These are phyloP conservation scores for Aurifilum marmelostoma DNA, from an alignment of 2,329 filamentous ascomycete species.

Conservation along the genomic window DNA sequence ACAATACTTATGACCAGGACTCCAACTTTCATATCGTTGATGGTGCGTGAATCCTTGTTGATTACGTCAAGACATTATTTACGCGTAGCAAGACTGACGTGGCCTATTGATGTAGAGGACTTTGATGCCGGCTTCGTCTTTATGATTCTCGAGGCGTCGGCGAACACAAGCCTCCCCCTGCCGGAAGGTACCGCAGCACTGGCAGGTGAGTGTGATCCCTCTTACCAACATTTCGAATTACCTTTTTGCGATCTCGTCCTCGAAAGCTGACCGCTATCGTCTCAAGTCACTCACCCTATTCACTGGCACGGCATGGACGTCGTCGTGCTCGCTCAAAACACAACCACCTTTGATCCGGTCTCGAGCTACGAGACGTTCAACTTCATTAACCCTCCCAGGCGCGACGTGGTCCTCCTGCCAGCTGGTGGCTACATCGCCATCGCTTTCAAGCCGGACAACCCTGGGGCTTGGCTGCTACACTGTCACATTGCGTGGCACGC, in stretches of 20 bases:
- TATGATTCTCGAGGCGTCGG: conserved; percentile 26
- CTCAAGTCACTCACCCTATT: conserved; percentile 25
- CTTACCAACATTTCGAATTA: neutral
- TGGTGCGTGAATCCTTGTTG: conserved; percentile 3
- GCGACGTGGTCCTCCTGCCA: conserved; percentile 43
- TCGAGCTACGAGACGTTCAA: conserved; percentile 31
- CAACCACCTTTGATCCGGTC: conserved; percentile 29
- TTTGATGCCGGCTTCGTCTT: conserved; percentile 25
- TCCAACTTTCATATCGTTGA: conserved; percentile 26
- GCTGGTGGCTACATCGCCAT: conserved; percentile 42
- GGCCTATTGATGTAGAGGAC: conserved; percentile 5
- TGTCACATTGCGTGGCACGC: conserved; percentile 51
- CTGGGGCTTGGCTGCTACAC: conserved; percentile 48
- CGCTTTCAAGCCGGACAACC: conserved; percentile 45
- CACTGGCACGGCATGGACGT: conserved; percentile 39
- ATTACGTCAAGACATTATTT: no score
- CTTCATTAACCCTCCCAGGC: conserved; percentile 42
- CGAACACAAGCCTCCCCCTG: conserved; percentile 14
- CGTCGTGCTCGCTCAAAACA: conserved; percentile 36
- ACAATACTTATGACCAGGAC: conserved; percentile 22
- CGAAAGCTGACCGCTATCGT: neutral
- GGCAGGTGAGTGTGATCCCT: conserved; percentile 7
- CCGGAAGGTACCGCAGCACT: conserved; percentile 9
- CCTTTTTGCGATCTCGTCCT: neutral
- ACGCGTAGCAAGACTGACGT: neutral